These are phyloP conservation scores for Talaromyces sp. DNA, from an alignment of 2,329 filamentous ascomycete species.

Conservation along the genomic window DNA sequence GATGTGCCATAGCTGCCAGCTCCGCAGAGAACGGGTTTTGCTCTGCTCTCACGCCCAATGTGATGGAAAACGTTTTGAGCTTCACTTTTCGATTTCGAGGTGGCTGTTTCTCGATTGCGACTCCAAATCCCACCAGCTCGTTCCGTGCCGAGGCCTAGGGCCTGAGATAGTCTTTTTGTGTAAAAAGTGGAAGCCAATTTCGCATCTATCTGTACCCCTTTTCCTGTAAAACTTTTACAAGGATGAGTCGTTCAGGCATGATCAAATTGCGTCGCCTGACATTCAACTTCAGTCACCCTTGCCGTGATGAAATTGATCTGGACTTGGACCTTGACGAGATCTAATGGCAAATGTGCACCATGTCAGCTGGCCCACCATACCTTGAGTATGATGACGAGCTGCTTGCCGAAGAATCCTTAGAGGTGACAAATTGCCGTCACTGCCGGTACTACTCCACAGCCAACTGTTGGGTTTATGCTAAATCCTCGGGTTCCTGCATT, in stretches of 20 bases:
- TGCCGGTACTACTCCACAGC: neutral
- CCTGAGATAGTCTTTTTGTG: too few relatives aligned
- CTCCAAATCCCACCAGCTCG: slow-evolving; percentile 19
- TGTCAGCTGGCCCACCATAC: neutral
- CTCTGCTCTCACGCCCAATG: slow-evolving; percentile 23
- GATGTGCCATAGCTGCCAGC: too few relatives aligned
- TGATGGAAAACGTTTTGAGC: slow-evolving; percentile 23
- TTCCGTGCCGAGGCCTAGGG: slow-evolving; percentile 22
- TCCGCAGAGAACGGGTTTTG: slow-evolving; percentile 16
- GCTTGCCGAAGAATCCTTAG: neutral
- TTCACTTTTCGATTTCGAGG: slow-evolving; percentile 22
- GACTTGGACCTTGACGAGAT: neutral
- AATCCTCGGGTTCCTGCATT: neutral
- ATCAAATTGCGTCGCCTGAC: neutral
- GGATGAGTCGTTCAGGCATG: neutral
- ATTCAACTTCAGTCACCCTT: neutral
- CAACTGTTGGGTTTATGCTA: neutral
- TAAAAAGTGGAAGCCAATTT: too few relatives aligned
- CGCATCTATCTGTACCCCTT: too few relatives aligned
- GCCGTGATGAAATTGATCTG: neutral
- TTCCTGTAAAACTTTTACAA: neutral
- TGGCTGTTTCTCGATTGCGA: slow-evolving; percentile 36
- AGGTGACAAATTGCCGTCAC: neutral
- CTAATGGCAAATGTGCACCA: neutral
- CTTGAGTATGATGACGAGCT: neutral